Evolutionary conservation across 208 protist genomes (phyloP).

Genomic region (Porcisia hertigi): DNA sequence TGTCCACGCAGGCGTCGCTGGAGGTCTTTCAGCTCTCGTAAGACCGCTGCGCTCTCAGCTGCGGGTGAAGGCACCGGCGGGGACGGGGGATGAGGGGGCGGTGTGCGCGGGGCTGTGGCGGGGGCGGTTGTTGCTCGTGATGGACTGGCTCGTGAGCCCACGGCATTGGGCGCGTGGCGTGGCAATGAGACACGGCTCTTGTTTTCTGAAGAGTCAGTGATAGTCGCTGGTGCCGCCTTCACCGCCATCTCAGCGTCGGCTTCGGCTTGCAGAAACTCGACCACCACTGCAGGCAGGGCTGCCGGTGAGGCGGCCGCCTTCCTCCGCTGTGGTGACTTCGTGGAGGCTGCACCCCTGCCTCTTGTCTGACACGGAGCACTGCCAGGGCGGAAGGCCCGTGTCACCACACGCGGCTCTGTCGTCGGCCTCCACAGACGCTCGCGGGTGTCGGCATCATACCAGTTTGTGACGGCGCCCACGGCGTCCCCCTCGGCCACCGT

Average conservation of each 20-base stretch:
- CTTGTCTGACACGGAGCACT: not conserved
- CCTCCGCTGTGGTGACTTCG: not conserved
- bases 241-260: conserved; percentile 14
- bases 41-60: conserved; percentile 28
- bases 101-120: not conserved
- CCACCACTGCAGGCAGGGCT: conserved; percentile 4
- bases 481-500: not conserved
- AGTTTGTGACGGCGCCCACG: not conserved
- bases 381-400: not conserved
- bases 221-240: not conserved
- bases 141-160: not conserved
- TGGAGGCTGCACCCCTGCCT: not conserved
- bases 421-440: conserved; percentile 10
- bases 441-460: not conserved
- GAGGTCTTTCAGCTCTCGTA: conserved; percentile 22
- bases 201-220: not conserved
- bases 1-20: conserved; percentile 15
- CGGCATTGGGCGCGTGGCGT: not conserved
- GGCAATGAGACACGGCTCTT: not conserved
- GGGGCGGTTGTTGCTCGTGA: not conserved
- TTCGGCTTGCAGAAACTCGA: conserved; percentile 19
- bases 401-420: not conserved
- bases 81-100: not conserved
- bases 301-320: not conserved
- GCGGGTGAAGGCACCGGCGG: not conserved